Conservation (phyloP, 371 early-diverging fungal species). For the Rhizomucor pusillus region DNA sequence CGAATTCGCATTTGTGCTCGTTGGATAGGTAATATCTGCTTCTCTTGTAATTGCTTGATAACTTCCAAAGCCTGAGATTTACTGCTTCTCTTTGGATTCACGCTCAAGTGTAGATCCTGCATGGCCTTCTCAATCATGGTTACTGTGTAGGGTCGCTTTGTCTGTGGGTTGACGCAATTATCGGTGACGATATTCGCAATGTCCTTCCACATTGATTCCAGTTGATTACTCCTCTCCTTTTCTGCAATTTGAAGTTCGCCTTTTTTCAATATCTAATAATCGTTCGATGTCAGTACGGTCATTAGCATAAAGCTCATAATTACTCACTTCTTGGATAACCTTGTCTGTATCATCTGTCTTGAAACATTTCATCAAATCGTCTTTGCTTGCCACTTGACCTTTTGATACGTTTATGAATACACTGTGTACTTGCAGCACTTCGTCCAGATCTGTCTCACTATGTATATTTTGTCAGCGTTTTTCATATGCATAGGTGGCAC, state of each 20-base stretch:
- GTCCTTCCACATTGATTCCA: constrained; percentile 80
- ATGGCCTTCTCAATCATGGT: constrained; percentile 98
- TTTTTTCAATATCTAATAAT: constrained; percentile 78
- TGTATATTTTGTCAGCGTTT: not conserved
- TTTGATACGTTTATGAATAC: constrained; percentile 96
- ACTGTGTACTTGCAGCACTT: constrained; percentile 92
- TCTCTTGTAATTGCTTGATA: constrained; percentile 88
- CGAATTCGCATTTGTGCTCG: constrained; percentile 92
- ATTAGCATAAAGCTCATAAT: not conserved
- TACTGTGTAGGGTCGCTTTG: constrained; percentile 92
- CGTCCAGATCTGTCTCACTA: constrained; percentile 94
- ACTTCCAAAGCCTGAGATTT: constrained; percentile 91
- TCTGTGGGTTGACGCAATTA: constrained; percentile 93
- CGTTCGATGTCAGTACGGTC: not conserved
- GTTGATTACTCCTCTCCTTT: constrained; percentile 87
- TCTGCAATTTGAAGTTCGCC: constrained; percentile 97
- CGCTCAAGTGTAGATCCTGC: constrained; percentile 87
- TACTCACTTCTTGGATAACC: constrained; percentile 76
- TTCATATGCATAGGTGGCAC: not conserved
- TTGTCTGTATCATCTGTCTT: constrained; percentile 81
- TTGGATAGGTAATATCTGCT: constrained; percentile 85
- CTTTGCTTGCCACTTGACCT: constrained; percentile 89
- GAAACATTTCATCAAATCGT: constrained; percentile 86
- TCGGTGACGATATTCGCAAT: constrained; percentile 93
- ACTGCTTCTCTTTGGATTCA: constrained; percentile 82